Base-by-base conservation (phyloP, 805 yeast species). In the Metschnikowia sp. region DNA sequence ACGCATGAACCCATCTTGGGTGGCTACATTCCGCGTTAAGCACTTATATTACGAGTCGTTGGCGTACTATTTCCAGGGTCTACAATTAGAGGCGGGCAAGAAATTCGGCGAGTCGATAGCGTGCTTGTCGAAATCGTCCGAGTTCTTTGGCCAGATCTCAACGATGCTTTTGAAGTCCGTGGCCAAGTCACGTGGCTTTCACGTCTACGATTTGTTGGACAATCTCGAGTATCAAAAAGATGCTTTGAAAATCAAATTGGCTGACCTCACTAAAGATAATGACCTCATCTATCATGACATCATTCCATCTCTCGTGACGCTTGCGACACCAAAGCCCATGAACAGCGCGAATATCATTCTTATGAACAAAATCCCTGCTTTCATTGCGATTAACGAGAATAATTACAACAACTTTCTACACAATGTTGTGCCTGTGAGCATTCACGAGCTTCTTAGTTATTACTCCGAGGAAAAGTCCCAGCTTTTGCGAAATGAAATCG, bases 391-490 rank as follows among this genome's bases (percentile, higher is more conserved):
- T 44, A 64, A 70, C 66, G 76, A 69, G 47, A 47, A 64, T 51
- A 59, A 67, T 59, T 58, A 66, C 62, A 49, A 65, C 53, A 84
- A 83, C 51, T 72, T 92, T 39, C 88, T 88, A 64, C 84, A 78
- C 41, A 84, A 83, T 52, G 86, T 92, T 18, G 81, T 94, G 6
- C 98, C 98, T 2, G 73, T 90, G 60, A 79, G 83, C 32, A 89
- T 92, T 15, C 96, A 90, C 60, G 96, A 92, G 65, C 82, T 86
- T 56, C 79, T 88, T 44, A 88, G 96, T 52, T 73, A 83, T 52
- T 94, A 94, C 63, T 86, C 96, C 0, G 99, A 92, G 62, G 90
- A 88, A 61, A 86, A 88, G 64, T 92, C 96, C 0, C 82, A 78
- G 52, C 66, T 88, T 33, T 65, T 89, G 39, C 77, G 98, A 58